These are phyloP conservation scores for Nematocida sp. DNA, from an alignment of 371 early-diverging fungal species.

Conservation along the genomic window DNA sequence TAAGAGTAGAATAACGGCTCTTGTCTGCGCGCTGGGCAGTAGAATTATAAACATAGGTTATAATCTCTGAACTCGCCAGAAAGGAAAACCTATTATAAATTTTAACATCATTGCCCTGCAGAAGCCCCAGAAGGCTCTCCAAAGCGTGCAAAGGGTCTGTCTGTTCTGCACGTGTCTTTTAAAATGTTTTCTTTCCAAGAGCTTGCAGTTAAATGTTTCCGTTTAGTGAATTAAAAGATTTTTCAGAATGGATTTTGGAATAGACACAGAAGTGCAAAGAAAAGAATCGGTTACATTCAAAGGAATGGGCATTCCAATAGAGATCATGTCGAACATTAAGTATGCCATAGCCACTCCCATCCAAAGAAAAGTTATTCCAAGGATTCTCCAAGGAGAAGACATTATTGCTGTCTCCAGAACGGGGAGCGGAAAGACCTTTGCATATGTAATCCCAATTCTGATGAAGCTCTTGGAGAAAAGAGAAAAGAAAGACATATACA, in stretches of 20 bases:
- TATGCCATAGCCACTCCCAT: conserved; percentile 79
- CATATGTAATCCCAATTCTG: conserved; percentile 82
- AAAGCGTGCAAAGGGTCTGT: no score
- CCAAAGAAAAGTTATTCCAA: conserved; percentile 81
- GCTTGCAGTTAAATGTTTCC: no score
- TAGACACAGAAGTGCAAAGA: conserved; percentile 19
- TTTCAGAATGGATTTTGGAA: conserved; percentile 47
- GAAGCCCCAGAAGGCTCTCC: no score
- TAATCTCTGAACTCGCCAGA: no score
- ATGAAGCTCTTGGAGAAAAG: conserved; percentile 74
- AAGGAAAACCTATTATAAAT: no score
- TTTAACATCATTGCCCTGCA: no score
- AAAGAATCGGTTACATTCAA: conserved; percentile 56
- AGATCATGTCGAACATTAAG: conserved; percentile 62
- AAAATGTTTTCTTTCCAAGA: no score
- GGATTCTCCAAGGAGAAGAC: conserved; percentile 85
- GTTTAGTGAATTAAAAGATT: no score
- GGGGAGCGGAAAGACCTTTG: conserved; percentile 94
- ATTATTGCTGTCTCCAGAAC: conserved; percentile 91
- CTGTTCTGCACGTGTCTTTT: no score
- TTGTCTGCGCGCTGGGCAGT: no score
- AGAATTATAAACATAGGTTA: no score
- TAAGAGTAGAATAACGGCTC: no score
- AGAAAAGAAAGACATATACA: conserved; percentile 60
- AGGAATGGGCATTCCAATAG: conserved; percentile 55